Evolutionary conservation across 176 grass and related monocot species (phyloP).

Genomic region (Saccharum officinarum): DNA sequence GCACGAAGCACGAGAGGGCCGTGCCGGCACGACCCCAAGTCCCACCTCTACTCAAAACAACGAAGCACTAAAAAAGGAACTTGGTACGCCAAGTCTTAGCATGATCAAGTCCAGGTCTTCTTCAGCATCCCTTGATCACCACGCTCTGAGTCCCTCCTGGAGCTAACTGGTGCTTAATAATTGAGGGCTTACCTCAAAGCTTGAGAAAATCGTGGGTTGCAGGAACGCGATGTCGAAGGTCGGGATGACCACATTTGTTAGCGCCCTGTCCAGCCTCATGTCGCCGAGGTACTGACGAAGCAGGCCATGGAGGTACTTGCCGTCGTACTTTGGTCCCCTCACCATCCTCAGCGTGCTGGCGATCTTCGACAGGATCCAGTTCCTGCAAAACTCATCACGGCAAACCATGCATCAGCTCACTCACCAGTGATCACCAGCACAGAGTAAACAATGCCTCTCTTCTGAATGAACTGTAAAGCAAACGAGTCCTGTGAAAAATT

Average conservation of each 20-base stretch:
- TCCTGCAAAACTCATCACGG: constrained; percentile 20
- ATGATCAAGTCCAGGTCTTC: no score
- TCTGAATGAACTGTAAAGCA: background rate
- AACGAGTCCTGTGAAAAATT: background rate
- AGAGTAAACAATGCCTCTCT: background rate
- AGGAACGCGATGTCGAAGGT: constrained; percentile 60
- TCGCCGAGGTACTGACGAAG: constrained; percentile 45
- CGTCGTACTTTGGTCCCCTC: constrained; percentile 53
- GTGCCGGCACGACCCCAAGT: no score
- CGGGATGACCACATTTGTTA: constrained; percentile 65
- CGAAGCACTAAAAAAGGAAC: no score
- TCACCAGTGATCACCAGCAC: background rate
- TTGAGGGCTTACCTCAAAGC: constrained; percentile 48
- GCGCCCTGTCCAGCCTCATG: constrained; percentile 34
- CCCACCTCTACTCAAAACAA: no score
- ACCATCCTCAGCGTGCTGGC: constrained; percentile 34
- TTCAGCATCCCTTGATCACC: no score
- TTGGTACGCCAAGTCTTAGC: no score
- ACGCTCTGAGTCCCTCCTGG: no score
- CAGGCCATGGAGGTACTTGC: constrained; percentile 59
- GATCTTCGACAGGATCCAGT: constrained; percentile 26
- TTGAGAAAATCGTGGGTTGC: constrained; percentile 73
- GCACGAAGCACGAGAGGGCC: no score
- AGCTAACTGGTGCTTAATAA: no score
- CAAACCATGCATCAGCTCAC: background rate